Conservation (phyloP, 1,284 basidiomycete species). For the Retiboletus flavoniger region DNA sequence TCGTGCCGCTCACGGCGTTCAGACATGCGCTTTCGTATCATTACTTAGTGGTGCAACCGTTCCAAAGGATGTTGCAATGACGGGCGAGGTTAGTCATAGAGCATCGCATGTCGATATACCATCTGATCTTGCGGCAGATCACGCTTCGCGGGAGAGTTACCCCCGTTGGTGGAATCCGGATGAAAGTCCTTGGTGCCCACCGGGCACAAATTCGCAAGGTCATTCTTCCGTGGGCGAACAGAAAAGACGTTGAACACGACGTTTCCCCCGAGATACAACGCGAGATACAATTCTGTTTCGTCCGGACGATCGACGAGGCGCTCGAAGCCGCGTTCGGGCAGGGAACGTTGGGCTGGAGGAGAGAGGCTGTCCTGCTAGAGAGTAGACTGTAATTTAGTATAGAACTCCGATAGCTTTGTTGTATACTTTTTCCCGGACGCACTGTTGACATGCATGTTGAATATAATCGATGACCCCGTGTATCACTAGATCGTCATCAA, state of each 20-base stretch:
- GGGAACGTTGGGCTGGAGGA: conserved; percentile 59
- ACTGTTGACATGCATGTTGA: background rate
- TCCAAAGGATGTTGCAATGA: conserved; percentile 74
- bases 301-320: conserved; percentile 74
- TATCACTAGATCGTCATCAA: background rate
- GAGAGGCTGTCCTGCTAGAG: conserved; percentile 50
- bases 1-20: background rate
- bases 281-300: conserved; percentile 78
- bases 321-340: conserved; percentile 79
- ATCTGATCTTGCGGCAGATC: conserved; percentile 43
- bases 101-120: background rate
- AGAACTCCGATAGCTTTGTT: background rate
- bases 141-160: conserved; percentile 78
- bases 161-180: conserved; percentile 73
- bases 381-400: conserved; percentile 45
- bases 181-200: conserved; percentile 74
- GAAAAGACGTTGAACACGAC: conserved; percentile 84
- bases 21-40: conserved; percentile 83
- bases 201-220: conserved; percentile 80
- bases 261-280: conserved; percentile 68
- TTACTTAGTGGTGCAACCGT: conserved; percentile 75
- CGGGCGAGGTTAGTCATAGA: conserved; percentile 61
- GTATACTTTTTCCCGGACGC: background rate
- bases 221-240: conserved; percentile 79
- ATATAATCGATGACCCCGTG: background rate